Percentiles rank a stretch among this genome's conserved stretches.
Conservation (phyloP, 805 yeast genomes). For the Ogataea neopini region DNA sequence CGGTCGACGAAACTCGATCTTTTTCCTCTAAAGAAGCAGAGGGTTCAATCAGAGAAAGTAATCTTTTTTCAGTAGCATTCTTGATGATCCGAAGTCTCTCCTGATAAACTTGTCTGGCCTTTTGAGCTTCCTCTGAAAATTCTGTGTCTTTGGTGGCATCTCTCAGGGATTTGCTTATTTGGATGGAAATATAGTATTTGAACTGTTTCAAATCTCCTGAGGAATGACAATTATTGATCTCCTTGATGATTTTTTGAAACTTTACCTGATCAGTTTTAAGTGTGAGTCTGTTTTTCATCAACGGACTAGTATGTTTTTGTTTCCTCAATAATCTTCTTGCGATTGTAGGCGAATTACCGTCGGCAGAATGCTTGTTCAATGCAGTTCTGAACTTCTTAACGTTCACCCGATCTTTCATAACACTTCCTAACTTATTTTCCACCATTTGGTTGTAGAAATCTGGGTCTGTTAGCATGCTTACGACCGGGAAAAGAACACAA, state of each 20-base stretch:
- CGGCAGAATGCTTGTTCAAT: conserved; percentile 59
- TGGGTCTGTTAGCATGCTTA: conserved; percentile 59
- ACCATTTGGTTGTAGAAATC: conserved; percentile 75
- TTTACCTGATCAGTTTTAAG: conserved; percentile 41
- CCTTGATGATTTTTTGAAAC: conserved; percentile 42
- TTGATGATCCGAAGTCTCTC: conserved; percentile 24
- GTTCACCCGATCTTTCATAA: conserved; percentile 71
- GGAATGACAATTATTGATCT: conserved; percentile 36
- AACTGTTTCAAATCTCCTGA: conserved; percentile 49
- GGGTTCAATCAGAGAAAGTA: conserved; percentile 15
- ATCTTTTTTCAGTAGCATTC: conserved; percentile 23
- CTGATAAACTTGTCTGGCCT: conserved; percentile 12
- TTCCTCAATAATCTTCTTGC: conserved; percentile 4
- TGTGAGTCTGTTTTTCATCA: conserved; percentile 37
- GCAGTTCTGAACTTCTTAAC: conserved; percentile 72
- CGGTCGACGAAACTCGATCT: conserved; percentile 10
- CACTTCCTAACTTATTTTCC: conserved; percentile 57
- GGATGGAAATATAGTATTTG: conserved; percentile 48
- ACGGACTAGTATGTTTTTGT: conserved; percentile 18
- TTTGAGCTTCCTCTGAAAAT: conserved; percentile 1
- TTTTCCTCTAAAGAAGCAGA: conserved; percentile 8
- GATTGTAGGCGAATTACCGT: conserved; percentile 5
- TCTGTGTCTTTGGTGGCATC: conserved; percentile 29
- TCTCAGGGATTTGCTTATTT: conserved; percentile 43
- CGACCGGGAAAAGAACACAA: conserved; percentile 54